Evolutionary conservation across 2,329 filamentous ascomycete genomes (phyloP), one percentile per base, ranked within the genome.

Genomic region (Neocatenulostroma microsporum): DNA sequence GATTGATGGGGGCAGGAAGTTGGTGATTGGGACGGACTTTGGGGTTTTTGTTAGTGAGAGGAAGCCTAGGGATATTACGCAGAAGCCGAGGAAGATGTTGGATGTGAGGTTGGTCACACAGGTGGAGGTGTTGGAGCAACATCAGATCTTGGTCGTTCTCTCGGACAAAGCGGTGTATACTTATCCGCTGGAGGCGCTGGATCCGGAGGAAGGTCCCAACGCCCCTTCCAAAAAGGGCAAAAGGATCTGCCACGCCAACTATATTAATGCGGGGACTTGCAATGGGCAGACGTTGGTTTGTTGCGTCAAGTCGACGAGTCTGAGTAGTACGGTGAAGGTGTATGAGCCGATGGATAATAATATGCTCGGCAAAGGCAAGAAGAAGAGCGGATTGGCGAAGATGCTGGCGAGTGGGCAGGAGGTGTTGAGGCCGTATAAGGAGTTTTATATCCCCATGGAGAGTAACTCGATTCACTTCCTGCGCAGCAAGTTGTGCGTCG

Each of bases 391-490:
- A 13, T 80, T 98, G 42, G 82, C 84, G 49, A 94, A 93, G 67
- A 94, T 98, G 80, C 89, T 98, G 65, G 86, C 86, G 44, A 80
- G 76, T 48, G 86, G 87, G 7, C 88, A 95, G 60, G 91, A 98
- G 61, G 86, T 94, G 51, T 74, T 98, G 46, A 93, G 93, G 64
- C 85, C 89, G 10, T 94, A 93, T 72, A 94, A 94, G 73, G 91
- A 98, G 68, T 96, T 95, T 56, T 98, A 98, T 64, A 95, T 98
- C 43, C 91, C 91, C 0, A 91, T 88, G 5, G 91, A 98, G 68
- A 94, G 89, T n/a, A 89, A 86, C 4, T 95, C 88, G 25, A 91
- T 98, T 26, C 91, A 98, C 64, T 98, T 96, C 72, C 74, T 98
- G 50, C 88, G 91, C 56, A 91, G 84, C 45, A 98, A 94, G 58